phyloP scores from a whole-genome alignment of 805 yeast species.

The Saturnispora besseyi region DNA sequence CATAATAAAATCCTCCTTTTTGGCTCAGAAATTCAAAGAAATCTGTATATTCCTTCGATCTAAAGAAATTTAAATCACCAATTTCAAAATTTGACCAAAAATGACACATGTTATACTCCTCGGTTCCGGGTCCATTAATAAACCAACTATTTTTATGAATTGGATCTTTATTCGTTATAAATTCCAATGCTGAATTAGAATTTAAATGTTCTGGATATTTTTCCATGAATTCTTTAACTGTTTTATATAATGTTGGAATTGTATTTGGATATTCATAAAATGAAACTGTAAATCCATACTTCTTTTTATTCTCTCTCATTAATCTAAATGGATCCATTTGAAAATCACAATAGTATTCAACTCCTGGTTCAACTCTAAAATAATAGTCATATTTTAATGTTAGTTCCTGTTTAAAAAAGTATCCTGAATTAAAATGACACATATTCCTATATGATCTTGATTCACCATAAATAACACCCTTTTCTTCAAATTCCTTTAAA shows the following conservation, averaged over 20 bases:
- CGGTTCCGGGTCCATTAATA: conserved; percentile 26
- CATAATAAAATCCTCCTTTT: conserved; percentile 73
- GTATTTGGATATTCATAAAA: conserved; percentile 78
- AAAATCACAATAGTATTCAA: conserved; percentile 80
- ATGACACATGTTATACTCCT: conserved; percentile 71
- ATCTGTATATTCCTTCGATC: conserved; percentile 51
- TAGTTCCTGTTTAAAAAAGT: conserved; percentile 71
- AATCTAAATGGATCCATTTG: conserved; percentile 80
- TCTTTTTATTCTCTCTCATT: conserved; percentile 66
- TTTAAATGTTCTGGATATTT: conserved; percentile 55
- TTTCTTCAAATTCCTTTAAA: conserved; percentile 35
- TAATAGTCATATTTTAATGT: conserved; percentile 74
- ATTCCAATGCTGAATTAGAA: conserved; percentile 51
- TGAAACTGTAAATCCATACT: conserved; percentile 81
- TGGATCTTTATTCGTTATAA: conserved; percentile 45
- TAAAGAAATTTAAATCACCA: conserved; percentile 60
- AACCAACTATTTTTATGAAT: conserved; percentile 34
- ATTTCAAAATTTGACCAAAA: conserved; percentile 86
- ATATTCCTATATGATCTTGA: conserved; percentile 74
- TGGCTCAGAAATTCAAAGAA: conserved; percentile 58
- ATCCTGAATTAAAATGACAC: conserved; percentile 94
- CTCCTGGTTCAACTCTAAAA: conserved; percentile 93
- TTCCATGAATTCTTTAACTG: conserved; percentile 53
- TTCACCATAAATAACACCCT: conserved; percentile 53
- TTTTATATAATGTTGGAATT: conserved; percentile 76